A percentile compares a stretch with the other conserved stretches of the same genome.
Conservation (phyloP, 2,329 filamentous ascomycete species). For the Sarocladiaceae sp. region DNA sequence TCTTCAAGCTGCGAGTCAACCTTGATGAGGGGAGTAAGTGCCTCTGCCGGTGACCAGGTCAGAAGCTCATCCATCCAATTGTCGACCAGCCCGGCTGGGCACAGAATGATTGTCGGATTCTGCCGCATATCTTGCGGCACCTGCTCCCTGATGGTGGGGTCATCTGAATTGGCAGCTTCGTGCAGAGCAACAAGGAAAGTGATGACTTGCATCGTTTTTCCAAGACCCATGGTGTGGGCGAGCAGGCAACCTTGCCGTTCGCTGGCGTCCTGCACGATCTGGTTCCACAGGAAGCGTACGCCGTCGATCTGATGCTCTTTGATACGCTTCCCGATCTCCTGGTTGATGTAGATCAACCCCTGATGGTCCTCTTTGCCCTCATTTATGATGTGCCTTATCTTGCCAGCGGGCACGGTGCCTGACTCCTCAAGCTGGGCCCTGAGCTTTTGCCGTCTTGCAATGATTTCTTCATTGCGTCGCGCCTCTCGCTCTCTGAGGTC, state of each 20-base stretch:
- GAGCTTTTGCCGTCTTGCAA: conserved; percentile 44
- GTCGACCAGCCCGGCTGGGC: conserved; percentile 68
- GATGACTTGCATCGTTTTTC: conserved; percentile 90
- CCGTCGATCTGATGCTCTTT: conserved; percentile 80
- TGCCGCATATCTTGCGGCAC: conserved; percentile 61
- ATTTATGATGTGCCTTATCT: conserved; percentile 59
- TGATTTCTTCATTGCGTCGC: conserved; percentile 49
- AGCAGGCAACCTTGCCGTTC: conserved; percentile 71
- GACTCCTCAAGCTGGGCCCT: conserved; percentile 40
- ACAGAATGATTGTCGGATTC: conserved; percentile 67
- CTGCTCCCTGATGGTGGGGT: conserved; percentile 55
- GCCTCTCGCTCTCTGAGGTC: conserved; percentile 52
- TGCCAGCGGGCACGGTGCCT: conserved; percentile 38
- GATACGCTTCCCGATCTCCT: conserved; percentile 59
- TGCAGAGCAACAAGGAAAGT: conserved; percentile 74
- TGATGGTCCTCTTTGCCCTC: conserved; percentile 57
- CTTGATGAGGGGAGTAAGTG: conserved; percentile 53
- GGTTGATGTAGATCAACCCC: conserved; percentile 60
- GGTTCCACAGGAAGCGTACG: conserved; percentile 85
- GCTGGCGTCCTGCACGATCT: conserved; percentile 59
- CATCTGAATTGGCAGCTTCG: conserved; percentile 56
- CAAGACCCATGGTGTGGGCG: conserved; percentile 87
- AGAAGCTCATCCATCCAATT: conserved; percentile 81
- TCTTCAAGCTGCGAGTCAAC: conserved; percentile 38
- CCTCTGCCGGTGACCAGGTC: conserved; percentile 58